Percentiles rank a stretch among this genome's conserved stretches.
Conservation (phyloP, 495 filamentous ascomycete genomes). For the Annulohypoxylon bovei region DNA sequence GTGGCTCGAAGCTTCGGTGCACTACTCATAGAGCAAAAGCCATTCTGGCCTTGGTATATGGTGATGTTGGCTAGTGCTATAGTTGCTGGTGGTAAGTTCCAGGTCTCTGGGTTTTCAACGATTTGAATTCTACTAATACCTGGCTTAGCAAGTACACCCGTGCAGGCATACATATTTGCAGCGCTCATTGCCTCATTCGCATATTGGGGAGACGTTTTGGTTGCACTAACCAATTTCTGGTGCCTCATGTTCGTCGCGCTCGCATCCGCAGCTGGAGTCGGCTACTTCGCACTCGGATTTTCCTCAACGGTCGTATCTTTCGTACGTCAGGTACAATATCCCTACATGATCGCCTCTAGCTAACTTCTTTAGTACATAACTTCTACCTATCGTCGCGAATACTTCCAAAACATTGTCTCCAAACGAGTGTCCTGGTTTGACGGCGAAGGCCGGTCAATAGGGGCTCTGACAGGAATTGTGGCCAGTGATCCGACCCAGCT, state of each 20-base stretch:
- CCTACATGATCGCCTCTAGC: neutral
- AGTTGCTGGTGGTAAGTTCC: conserved; percentile 60
- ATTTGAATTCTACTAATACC: conserved; percentile 19
- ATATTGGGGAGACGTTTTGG: conserved; percentile 54
- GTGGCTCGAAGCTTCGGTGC: conserved; percentile 56
- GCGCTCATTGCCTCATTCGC: conserved; percentile 59
- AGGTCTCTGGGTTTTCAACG: neutral
- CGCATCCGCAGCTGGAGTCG: conserved; percentile 59
- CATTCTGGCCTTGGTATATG: conserved; percentile 58
- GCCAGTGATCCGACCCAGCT: conserved; percentile 69
- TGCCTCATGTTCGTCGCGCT: conserved; percentile 72
- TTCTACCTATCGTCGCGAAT: conserved; percentile 65
- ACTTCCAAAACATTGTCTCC: conserved; percentile 66
- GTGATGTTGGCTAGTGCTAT: conserved; percentile 58
- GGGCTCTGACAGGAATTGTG: conserved; percentile 62
- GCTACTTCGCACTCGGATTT: conserved; percentile 65
- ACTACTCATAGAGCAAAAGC: conserved; percentile 60
- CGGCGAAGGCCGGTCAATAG: conserved; percentile 57
- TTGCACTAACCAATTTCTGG: conserved; percentile 64
- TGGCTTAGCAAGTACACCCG: conserved; percentile 53
- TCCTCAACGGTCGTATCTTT: conserved; percentile 62
- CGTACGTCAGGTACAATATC: conserved; percentile 42
- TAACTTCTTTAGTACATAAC: conserved; percentile 54
- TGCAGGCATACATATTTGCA: conserved; percentile 63
- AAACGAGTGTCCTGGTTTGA: conserved; percentile 70